Evolutionary conservation across 2,329 filamentous ascomycete genomes (phyloP).

Genomic region (Calonectria naviculata): DNA sequence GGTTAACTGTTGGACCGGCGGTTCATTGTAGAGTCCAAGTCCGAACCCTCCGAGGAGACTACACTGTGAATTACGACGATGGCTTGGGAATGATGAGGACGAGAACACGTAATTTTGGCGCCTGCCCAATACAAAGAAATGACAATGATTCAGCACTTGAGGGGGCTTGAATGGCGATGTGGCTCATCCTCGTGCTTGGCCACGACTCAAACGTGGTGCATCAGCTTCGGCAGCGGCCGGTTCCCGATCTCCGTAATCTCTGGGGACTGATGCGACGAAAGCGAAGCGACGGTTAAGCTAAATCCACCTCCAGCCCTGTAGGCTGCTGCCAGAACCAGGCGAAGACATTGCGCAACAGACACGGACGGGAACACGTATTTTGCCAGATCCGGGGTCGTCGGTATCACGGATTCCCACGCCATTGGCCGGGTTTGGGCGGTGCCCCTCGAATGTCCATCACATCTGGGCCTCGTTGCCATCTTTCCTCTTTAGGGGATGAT

Average conservation of each 20-base stretch:
- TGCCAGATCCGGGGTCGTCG: slow-evolving; percentile 12
- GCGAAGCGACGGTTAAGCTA: neutral
- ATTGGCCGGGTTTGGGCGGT: slow-evolving; percentile 16
- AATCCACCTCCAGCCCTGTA: neutral
- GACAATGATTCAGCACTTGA: neutral
- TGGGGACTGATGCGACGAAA: neutral
- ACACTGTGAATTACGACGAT: neutral
- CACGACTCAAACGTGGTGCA: neutral
- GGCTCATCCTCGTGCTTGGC: neutral
- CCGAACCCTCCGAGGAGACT: neutral
- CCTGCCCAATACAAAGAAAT: neutral
- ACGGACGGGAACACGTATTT: neutral
- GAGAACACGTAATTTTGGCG: too few relatives aligned
- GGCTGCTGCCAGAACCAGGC: neutral
- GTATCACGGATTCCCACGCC: slow-evolving; percentile 10
- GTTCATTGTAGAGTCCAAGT: neutral
- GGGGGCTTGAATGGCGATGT: neutral
- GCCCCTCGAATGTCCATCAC: neutral
- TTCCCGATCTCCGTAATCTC: neutral
- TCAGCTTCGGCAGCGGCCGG: neutral
- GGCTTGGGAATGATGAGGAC: neutral
- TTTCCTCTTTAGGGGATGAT: slow-evolving; percentile 20
- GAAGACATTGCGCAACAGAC: neutral
- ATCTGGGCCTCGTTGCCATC: neutral
- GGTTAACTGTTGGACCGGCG: neutral